Base-by-base conservation (phyloP, 2,329 filamentous ascomycete species). In the Exophiala phaeomuriformis region DNA sequence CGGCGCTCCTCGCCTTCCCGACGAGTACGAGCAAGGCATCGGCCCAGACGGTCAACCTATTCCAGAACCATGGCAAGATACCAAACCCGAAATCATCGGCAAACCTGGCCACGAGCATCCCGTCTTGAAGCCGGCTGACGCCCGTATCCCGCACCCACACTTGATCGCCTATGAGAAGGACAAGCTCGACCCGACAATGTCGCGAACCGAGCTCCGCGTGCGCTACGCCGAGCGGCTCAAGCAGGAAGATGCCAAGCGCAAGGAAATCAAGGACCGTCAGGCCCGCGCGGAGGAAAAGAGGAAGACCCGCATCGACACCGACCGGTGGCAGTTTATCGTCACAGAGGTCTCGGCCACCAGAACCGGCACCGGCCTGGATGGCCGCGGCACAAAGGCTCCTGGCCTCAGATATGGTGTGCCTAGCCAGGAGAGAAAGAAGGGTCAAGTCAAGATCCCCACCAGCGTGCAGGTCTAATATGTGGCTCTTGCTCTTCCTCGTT, bases 131-230 rank as follows among this genome's bases (percentile, higher is more conserved):
- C 78, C 82, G 1, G 80, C 81, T 5, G 82, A 85, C 59, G 73
- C 77, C 49, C 79, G 82, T 47, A 84, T 85, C 43, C 80, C 82
- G 1, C 81, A 84, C 62, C 80, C 81, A 1, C 78, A 83, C 55
- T 68, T 84, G 35, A 70, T 81, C 41, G 68, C 73, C 8, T 65
- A 73, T 30, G 74, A 78, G 52, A 71, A 72, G 51, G 75, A 78
- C 59, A 67, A 67, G 41, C 51, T 68, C 10, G 64, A 68, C 42
- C 65, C 68, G 9, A 60, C 72, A 3, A 45, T 59, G 5, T 70
- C 74, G 44, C 61, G 64, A 8, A 59, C 61, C 4, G 70, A 74
- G 47, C 61, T 65, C n/a, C 59, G 61, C 9, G 57, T 65, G n/a
- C 69, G 72, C 12, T 74, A 78, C 47, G 65, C 68, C 3, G 67